These are phyloP conservation scores for Pseudogymnoascus sp. DNA, from an alignment of 2,329 filamentous ascomycete genomes.

Conservation along the genomic window DNA sequence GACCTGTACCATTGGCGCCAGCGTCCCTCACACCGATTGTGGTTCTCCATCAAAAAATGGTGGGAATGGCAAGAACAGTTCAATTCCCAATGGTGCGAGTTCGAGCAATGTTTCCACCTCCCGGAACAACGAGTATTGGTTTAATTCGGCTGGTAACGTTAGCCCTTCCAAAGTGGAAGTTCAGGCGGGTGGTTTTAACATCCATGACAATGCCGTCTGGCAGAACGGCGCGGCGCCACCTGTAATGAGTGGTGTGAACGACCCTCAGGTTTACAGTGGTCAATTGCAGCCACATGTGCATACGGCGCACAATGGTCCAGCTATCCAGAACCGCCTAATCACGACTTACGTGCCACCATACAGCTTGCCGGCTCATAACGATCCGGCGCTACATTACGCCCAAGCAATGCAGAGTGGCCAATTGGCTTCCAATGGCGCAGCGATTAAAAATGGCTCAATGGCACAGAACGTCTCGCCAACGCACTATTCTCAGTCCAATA, in stretches of 20 bases:
- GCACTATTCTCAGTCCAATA: no score
- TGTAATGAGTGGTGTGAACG: neutral
- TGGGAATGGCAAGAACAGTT: neutral
- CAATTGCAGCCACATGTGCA: neutral
- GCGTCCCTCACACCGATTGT: neutral
- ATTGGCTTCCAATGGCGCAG: no score
- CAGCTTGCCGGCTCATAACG: no score
- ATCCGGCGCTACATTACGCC: no score
- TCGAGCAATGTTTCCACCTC: neutral
- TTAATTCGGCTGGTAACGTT: neutral
- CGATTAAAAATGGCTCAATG: no score
- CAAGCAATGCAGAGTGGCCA: no score
- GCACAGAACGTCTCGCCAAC: no score
- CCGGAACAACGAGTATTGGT: neutral
- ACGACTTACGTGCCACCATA: no score
- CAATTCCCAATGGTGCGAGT: neutral
- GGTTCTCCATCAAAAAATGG: neutral
- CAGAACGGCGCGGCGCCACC: neutral
- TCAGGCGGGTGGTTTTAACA: neutral
- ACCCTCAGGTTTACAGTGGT: neutral
- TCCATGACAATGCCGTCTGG: neutral
- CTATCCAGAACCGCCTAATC: neutral
- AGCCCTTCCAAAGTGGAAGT: neutral
- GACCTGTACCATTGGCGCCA: neutral
- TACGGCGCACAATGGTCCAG: neutral